Evolutionary conservation across 1,284 basidiomycete genomes (phyloP).

Genomic region (Trichosporon inkin): DNA sequence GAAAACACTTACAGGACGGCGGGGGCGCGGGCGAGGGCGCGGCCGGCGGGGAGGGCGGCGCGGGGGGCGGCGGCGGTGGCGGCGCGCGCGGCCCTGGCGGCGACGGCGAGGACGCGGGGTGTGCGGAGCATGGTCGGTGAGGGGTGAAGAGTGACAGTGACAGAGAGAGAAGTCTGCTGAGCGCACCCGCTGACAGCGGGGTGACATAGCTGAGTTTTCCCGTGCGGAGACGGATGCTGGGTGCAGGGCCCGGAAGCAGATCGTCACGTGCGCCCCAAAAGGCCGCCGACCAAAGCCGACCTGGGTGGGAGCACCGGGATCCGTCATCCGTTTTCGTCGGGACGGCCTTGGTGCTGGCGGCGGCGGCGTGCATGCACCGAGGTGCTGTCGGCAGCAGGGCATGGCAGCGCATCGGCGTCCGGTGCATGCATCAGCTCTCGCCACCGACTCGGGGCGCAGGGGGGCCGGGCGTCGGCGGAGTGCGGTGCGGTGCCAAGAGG

Average conservation of each 20-base stretch:
- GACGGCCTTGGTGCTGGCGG: no score
- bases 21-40: constrained; percentile 10
- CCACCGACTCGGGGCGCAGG: not conserved
- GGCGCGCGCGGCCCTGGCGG: constrained; percentile 16
- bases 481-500: no score
- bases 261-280: constrained; percentile 7
- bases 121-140: constrained; percentile 36
- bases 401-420: no score
- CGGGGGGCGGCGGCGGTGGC: constrained; percentile 20
- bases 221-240: constrained; percentile 6
- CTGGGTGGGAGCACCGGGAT: not conserved
- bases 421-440: not conserved
- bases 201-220: not conserved
- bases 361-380: not conserved
- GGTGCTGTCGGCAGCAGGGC: no score
- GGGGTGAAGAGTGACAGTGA: constrained; percentile 8
- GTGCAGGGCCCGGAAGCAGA: constrained; percentile 4
- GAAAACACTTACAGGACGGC: not conserved
- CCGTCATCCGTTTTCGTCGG: not conserved
- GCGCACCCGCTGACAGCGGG: not conserved
- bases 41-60: constrained; percentile 14
- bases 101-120: constrained; percentile 32
- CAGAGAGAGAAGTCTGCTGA: not conserved
- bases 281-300: constrained; percentile 11
- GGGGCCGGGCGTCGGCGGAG: no score